Base-by-base conservation (phyloP, 2,329 filamentous ascomycete species). In the Botryosphaeria dothidea region DNA sequence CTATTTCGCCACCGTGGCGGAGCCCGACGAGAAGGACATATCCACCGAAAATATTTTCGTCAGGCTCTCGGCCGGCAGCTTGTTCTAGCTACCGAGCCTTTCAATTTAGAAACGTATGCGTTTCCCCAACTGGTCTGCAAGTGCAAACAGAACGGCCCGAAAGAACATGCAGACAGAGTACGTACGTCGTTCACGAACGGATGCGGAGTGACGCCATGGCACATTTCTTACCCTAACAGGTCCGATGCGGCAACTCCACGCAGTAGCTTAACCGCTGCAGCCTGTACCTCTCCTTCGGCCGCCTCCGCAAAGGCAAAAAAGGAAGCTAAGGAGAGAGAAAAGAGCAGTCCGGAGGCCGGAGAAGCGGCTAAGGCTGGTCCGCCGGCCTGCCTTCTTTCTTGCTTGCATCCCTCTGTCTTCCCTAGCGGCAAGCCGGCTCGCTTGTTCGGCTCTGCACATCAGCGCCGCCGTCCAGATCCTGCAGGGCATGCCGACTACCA, bases 171-270 rank as follows among this genome's bases (percentile, higher is more conserved):
- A 54, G 27, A 19, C 25, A 11, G 8, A 34, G 31, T 23, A 27
- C 19, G 23, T 41, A n/a, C 54, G 36, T 13, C 23, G 19, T 23
- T 19, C 43, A 5, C 54, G 15, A 57, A 25, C 31, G 36, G 23
- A 43, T 43, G 38, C 38, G 56, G 27, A 60, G 56, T 60, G 56
- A 60, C 56, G 56, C 56, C 56, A 60, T 60, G 56, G 38, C 56
- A 38, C 41, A 9, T 45, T 31, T 23, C 49, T 9, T 19, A 25
- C 25, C n/a, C 8, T 23, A 34, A 29, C 11, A 36, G 19, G 36
- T 36, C 23, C 23, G 11, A 21, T 25, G 23, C 4, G 23, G 36
- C 54, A 23, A 11, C 7, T 19, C 41, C 11, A 21, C 15, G 21
- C 23, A 29, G 11, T 46, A 46, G 38, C 15, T n/a, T 36, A 57